Conservation (phyloP, 257 asterid genomes). For the Forsythia suspensa region DNA sequence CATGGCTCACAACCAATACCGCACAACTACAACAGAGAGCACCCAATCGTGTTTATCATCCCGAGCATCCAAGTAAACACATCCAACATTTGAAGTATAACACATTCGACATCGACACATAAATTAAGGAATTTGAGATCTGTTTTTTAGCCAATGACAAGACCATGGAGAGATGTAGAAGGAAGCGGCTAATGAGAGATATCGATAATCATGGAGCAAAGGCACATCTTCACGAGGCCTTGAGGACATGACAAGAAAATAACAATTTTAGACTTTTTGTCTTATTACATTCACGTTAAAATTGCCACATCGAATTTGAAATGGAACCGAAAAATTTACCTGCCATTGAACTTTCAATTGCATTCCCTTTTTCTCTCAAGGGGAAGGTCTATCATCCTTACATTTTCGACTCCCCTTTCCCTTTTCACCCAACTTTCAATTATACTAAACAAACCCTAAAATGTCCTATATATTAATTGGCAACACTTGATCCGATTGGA, state of each 20-base stretch:
- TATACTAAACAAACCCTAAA: neutral
- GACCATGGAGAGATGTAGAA: neutral
- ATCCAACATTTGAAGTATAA: neutral
- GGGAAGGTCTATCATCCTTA: neutral
- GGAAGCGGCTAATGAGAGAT: neutral
- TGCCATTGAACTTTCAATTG: neutral
- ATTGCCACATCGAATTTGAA: no score
- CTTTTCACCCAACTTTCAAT: neutral
- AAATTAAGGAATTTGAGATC: neutral
- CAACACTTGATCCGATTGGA: neutral
- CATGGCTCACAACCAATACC: slow-evolving; percentile 85
- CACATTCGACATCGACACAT: neutral
- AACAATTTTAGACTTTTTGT: neutral
- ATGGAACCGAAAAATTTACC: neutral
- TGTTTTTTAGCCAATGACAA: neutral
- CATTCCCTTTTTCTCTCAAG: neutral
- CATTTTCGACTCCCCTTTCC: neutral
- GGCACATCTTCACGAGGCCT: neutral
- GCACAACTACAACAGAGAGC: slow-evolving; percentile 51
- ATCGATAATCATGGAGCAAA: neutral
- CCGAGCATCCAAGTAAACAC: neutral
- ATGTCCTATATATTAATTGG: neutral
- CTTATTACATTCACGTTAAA: neutral
- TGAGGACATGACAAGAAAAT: neutral
- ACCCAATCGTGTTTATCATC: slow-evolving; percentile 5